Evolutionary conservation across 176 grass and related monocot genomes (phyloP), one percentile per base, ranked within the genome.

Genomic region (Zoysia pacifica): DNA sequence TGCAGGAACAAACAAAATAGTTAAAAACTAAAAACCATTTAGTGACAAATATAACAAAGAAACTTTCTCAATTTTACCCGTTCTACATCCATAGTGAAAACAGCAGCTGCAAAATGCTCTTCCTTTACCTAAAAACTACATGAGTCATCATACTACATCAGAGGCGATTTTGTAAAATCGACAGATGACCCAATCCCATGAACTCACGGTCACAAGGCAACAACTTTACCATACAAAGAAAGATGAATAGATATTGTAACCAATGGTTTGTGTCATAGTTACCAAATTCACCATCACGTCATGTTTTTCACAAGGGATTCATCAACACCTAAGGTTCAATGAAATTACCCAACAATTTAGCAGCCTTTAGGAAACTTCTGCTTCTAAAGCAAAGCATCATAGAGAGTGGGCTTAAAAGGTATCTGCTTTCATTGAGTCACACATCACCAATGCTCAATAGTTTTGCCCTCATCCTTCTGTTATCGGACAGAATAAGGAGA

Each of bases 1-100:
- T 13, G 66, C 66, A 77, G 7, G 35, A 77, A 45, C 11, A 54
- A 37, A 62, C 36, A 63, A 11, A 77, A 77, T 77, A 77, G 49
- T 78, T 6, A 62, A 65, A 0, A 44, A 8, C 45, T 15, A 51
- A 12, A n/a, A 35, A 41, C 15, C 16, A 45, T 48, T 9, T 55
- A 67, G 20, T 3, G 73, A 36, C 15, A 47, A 14, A 68, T 28
- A 28, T 28, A 28, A 28, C 28, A 28, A 28, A 28, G 28, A 28
- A 28, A 28, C 0, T 28, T 28, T 28, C 28, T 28, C 28, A 28
- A 28, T 28, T 28, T 28, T 28, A 28, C 28, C 28, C 28, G 28
- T 28, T 28, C 28, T 28, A 28, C 28, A 28, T 28, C 28, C 28
- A 28, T 28, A 28, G 28, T 28, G 28, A 28, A 28, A 28, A 28